Evolutionary conservation across 2,329 filamentous ascomycete genomes (phyloP).

Genomic region (Venturia nashicola): DNA sequence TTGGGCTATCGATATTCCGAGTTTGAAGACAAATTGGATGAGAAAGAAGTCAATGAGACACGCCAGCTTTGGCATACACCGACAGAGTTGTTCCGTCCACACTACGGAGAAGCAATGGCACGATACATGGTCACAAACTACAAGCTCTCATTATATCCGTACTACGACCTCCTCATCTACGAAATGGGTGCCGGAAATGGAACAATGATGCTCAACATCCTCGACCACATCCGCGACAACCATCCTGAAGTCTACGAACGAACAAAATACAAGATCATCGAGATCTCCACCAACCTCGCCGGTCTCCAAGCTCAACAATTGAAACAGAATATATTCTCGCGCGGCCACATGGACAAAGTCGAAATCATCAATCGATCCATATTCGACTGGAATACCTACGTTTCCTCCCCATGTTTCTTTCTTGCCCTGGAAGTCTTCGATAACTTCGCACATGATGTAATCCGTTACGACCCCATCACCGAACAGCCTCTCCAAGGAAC

Average conservation of each 20-base stretch:
- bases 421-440: slow-evolving; percentile 96
- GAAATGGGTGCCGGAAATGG: slow-evolving; percentile 97
- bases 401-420: slow-evolving; percentile 94
- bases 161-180: slow-evolving; percentile 95
- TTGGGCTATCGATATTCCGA: slow-evolving; percentile 71
- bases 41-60: slow-evolving; percentile 55
- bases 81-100: slow-evolving; percentile 90
- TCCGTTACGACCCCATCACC: slow-evolving; percentile 78
- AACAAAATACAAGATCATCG: slow-evolving; percentile 89
- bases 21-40: slow-evolving; percentile 83
- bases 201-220: slow-evolving; percentile 94
- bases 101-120: slow-evolving; percentile 95
- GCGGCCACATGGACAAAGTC: slow-evolving; percentile 72
- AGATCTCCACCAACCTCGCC: slow-evolving; percentile 78
- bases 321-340: slow-evolving; percentile 49
- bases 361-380: slow-evolving; percentile 92
- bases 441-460: slow-evolving; percentile 90
- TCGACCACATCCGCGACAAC: slow-evolving; percentile 85
- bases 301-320: slow-evolving; percentile 63
- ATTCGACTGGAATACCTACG: slow-evolving; percentile 82
- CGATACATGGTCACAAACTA: slow-evolving; percentile 94
- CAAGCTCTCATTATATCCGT: slow-evolving; percentile 84
- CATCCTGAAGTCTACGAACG: slow-evolving; percentile 89
- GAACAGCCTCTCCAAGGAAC: slow-evolving; percentile 76
- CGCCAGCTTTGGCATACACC: slow-evolving; percentile 97